phyloP scores from a whole-genome alignment of 2,329 filamentous ascomycete species.

The Orbilia brochopaga region DNA sequence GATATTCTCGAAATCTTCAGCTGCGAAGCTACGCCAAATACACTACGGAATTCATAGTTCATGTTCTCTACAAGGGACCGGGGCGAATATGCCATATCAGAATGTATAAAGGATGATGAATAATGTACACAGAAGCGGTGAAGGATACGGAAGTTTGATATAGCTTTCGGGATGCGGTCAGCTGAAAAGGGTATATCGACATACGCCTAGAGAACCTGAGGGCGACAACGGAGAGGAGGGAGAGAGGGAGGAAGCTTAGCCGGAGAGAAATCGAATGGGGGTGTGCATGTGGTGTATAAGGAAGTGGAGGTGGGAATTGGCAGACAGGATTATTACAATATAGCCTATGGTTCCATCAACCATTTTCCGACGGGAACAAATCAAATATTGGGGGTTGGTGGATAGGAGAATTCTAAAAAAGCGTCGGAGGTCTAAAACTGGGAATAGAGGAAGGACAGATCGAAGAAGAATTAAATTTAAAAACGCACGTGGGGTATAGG shows the following conservation, averaged over 20 bases:
- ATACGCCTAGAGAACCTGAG: not conserved
- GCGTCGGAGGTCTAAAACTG: too few species aligned
- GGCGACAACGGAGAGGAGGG: not conserved
- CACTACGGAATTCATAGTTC: not conserved
- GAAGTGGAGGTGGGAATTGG: not conserved
- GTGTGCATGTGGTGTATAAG: not conserved
- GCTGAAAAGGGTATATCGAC: slow-evolving; percentile 6
- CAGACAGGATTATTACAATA: slow-evolving; percentile 40
- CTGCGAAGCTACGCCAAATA: too few species aligned
- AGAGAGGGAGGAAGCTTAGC: not conserved
- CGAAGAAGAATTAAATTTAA: slow-evolving; percentile 48
- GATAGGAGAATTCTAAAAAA: slow-evolving; percentile 39
- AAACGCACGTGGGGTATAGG: slow-evolving; percentile 50
- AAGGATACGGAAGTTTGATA: slow-evolving; percentile 33
- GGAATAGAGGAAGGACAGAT: too few species aligned
- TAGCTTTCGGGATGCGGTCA: slow-evolving; percentile 16
- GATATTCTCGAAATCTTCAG: too few species aligned
- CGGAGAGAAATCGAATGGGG: not conserved
- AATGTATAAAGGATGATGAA: slow-evolving; percentile 45
- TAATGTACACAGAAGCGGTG: slow-evolving; percentile 49
- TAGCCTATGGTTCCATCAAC: slow-evolving; percentile 46
- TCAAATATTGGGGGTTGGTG: slow-evolving; percentile 40
- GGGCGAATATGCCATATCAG: slow-evolving; percentile 33
- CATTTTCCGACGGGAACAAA: slow-evolving; percentile 45
- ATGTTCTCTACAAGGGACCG: too few species aligned